Conservation (phyloP, 371 early-diverging fungal species). For the Parasitella parasitica region DNA sequence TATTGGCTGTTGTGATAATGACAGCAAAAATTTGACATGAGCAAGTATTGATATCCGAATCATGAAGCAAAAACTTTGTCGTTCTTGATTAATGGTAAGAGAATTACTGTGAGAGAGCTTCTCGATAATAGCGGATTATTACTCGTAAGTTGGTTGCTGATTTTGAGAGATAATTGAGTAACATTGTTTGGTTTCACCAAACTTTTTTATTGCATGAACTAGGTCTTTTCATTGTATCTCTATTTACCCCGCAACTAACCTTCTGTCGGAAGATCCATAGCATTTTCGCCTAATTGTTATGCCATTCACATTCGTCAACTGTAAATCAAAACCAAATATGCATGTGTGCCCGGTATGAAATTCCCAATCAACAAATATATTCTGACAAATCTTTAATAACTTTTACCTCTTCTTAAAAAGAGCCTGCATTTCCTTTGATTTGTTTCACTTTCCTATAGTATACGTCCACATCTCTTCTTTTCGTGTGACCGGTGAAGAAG, state of each 20-base stretch:
- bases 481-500: not conserved
- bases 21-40: too few species aligned
- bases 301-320: not conserved
- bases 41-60: too few species aligned
- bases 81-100: too few species aligned
- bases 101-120: too few species aligned
- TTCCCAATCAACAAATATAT: not conserved
- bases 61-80: too few species aligned
- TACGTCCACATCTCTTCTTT: too few species aligned
- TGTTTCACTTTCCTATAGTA: not conserved
- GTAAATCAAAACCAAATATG: not conserved
- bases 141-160: too few species aligned
- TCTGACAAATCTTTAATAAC: not conserved
- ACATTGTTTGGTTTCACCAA: not conserved
- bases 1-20: too few species aligned
- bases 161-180: not conserved
- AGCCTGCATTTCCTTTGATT: too few species aligned
- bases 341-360: not conserved
- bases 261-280: not conserved
- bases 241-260: not conserved
- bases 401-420: not conserved
- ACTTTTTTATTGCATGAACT: not conserved
- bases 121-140: too few species aligned
- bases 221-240: not conserved
- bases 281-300: not conserved